Conservation (phyloP, 2,329 filamentous ascomycete species). For the Talaromyces atroroseus region DNA sequence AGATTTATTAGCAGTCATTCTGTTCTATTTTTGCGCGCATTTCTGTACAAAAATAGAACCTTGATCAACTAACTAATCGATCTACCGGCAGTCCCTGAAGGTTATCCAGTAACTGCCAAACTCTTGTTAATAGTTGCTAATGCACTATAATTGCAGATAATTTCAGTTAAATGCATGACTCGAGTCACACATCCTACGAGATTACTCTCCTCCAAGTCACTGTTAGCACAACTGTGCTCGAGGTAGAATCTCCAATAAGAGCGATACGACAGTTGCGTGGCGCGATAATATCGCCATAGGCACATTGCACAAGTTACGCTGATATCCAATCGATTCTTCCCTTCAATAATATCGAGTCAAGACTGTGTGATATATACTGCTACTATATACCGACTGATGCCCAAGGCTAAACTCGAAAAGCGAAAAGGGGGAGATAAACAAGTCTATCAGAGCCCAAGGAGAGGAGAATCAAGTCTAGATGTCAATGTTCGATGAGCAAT, state of each 20-base stretch:
- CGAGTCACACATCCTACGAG: not conserved
- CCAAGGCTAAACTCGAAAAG: not conserved
- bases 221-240: not conserved
- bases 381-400: not conserved
- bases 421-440: not conserved
- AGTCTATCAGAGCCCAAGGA: not conserved
- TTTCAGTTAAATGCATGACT: not conserved
- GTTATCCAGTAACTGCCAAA: no score
- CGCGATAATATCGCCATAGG: not conserved
- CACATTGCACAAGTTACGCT: not conserved
- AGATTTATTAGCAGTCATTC: not conserved
- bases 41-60: not conserved
- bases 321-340: not conserved
- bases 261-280: not conserved
- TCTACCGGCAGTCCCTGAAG: not conserved
- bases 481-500: not conserved
- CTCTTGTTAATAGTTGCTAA: not conserved
- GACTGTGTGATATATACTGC: not conserved
- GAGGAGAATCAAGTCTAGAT: not conserved
- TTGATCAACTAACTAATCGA: not conserved
- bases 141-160: not conserved
- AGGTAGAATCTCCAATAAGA: not conserved
- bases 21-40: not conserved
- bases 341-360: not conserved
- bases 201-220: not conserved